phyloP scores from a whole-genome alignment of 495 filamentous ascomycete species.

The Penicillium canariense region DNA sequence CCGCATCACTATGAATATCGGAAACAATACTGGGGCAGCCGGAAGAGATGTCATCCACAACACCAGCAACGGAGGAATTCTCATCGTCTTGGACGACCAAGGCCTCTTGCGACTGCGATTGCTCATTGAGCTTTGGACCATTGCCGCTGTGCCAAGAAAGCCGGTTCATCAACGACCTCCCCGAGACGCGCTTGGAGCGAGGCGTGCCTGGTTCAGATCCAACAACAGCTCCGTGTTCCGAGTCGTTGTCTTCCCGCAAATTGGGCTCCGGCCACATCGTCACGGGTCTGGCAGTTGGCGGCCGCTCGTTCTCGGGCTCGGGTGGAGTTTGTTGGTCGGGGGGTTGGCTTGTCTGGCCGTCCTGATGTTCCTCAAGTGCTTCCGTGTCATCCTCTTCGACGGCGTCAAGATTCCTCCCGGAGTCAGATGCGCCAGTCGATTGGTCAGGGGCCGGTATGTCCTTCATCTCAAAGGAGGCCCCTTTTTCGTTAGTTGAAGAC shows the following conservation, averaged over 20 bases:
- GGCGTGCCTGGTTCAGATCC: slow-evolving; percentile 36
- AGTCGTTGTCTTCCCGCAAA: slow-evolving; percentile 28
- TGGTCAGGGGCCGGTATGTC: slow-evolving; percentile 27
- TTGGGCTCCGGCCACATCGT: not conserved
- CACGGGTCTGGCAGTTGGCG: not conserved
- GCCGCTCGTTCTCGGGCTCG: not conserved
- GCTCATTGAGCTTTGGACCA: slow-evolving; percentile 5
- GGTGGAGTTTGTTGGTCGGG: not conserved
- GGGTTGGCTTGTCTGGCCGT: slow-evolving; percentile 2
- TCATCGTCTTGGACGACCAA: slow-evolving; percentile 24
- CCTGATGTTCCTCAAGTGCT: slow-evolving; percentile 5
- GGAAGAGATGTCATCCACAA: slow-evolving; percentile 28
- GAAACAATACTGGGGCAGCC: slow-evolving; percentile 20
- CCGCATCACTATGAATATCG: not conserved
- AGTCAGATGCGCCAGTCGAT: slow-evolving; percentile 25
- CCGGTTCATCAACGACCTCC: slow-evolving; percentile 18
- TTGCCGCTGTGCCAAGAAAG: slow-evolving; percentile 18
- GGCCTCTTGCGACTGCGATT: slow-evolving; percentile 29
- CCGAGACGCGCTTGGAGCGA: slow-evolving; percentile 32
- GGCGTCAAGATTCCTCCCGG: slow-evolving; percentile 21
- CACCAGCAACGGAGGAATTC: slow-evolving; percentile 25
- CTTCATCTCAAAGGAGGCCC: slow-evolving; percentile 36
- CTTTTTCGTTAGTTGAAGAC: slow-evolving; percentile 28
- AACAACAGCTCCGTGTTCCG: slow-evolving; percentile 38
- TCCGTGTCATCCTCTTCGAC: slow-evolving; percentile 23